Base-by-base conservation (phyloP, 2,329 filamentous ascomycete genomes). In the Raffaelea arxii region DNA sequence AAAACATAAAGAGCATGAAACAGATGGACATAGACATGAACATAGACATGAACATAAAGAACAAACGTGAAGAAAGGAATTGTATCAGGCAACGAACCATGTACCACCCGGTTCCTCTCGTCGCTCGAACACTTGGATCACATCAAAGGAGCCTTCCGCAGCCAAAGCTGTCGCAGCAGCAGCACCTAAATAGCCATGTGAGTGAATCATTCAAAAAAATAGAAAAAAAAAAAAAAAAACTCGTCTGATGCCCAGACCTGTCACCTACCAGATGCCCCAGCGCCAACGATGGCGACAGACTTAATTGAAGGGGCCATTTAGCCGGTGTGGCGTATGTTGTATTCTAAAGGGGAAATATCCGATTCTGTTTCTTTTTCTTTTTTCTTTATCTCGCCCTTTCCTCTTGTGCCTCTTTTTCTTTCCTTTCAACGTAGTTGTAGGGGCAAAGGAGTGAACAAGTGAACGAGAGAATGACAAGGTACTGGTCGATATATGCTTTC, bases 91-190 rank as follows among this genome's bases (percentile, higher is more conserved):
- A 9, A 37, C 48, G 43, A 51, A 71, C 69, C 69, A 72, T 54
- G 68, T 71, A 16, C 70, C 70, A 1, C 69, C 70, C 0, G 70
- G 52, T 0, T 62, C 61, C 42, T 66, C 67, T 16, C 69, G 56
- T 10, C 65, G 54, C 46, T 73, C 66, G 56, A 68, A 71, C 0
- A 71, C 65, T 2, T 56, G 58, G 9, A 70, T 68, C 0, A 53
- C 54, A 9, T 69, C 62, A 53, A 67, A 71, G 39, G 62, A 68
- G 10, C 65, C 63, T 53, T 71, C 69, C 0, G 67, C 64, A 25
- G 67, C 63, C 12, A 75, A 59, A 2, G 71, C 69, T 0, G 70
- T 68, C 1, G 69, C 70, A 0, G 71, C 66, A 2, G 69, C 58
- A 2, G 69, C 66, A n/a, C 71, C 71, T 74, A 4, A 25, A 4